phyloP scores from a whole-genome alignment of 108 stramenopile species.

The Skeletonema potamos region DNA sequence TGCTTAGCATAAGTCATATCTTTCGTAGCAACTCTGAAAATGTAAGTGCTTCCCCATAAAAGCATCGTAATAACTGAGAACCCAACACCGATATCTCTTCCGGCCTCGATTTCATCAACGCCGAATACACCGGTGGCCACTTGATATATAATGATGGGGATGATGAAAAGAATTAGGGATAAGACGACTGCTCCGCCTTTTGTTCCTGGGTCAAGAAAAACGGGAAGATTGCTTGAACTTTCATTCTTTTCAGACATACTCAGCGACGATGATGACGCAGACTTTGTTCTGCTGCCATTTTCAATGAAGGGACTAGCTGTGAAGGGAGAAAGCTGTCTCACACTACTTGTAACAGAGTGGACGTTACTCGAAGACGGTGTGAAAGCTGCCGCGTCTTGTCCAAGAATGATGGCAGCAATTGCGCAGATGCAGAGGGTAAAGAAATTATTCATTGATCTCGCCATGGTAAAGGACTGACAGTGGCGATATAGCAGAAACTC shows the following conservation, averaged over 20 bases:
- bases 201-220: slow-evolving; percentile 84
- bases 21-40: slow-evolving; percentile 95
- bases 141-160: slow-evolving; percentile 71
- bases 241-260: slow-evolving; percentile 22
- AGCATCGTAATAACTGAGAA: slow-evolving; percentile 72
- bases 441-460: slow-evolving; percentile 2
- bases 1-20: slow-evolving; percentile 99
- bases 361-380: neutral
- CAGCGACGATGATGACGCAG: neutral
- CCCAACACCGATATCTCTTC: slow-evolving; percentile 78
- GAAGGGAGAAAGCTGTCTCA: neutral
- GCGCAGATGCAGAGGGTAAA: neutral
- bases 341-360: neutral
- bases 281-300: neutral
- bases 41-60: slow-evolving; percentile 85
- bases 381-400: neutral
- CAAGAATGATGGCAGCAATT: neutral
- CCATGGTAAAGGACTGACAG: neutral
- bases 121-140: slow-evolving; percentile 61
- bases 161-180: slow-evolving; percentile 68
- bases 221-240: slow-evolving; percentile 53
- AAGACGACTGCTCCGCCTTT: slow-evolving; percentile 83
- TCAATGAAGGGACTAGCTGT: neutral
- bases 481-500: neutral
- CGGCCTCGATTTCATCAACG: slow-evolving; percentile 69